These are phyloP conservation scores for Tuber melanosporum DNA, from an alignment of 495 filamentous ascomycete genomes.

Conservation along the genomic window DNA sequence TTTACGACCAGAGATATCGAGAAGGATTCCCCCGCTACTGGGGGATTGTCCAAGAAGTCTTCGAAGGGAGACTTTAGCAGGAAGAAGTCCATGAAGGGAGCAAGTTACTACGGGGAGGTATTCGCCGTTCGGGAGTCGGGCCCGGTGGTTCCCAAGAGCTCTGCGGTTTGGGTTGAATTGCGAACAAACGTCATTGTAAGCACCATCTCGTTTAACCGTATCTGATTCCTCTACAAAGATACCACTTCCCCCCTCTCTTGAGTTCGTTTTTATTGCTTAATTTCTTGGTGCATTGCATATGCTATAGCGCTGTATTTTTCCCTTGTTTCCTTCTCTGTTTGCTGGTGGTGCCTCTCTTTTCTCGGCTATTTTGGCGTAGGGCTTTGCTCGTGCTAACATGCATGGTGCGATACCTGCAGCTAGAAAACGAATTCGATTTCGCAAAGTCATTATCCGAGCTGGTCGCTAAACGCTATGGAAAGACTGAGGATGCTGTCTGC, in stretches of 20 bases:
- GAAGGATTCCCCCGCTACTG: slow-evolving; percentile 30
- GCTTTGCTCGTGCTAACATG: slow-evolving; percentile 16
- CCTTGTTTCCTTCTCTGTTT: slow-evolving; percentile 9
- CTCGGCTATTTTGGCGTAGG: neutral
- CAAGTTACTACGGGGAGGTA: slow-evolving; percentile 53
- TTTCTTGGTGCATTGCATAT: neutral
- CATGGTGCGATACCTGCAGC: slow-evolving; percentile 44
- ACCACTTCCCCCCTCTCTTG: neutral
- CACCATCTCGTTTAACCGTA: slow-evolving; percentile 8
- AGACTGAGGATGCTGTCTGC: slow-evolving; percentile 63
- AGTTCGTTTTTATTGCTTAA: slow-evolving; percentile 3
- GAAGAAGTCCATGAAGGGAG: slow-evolving; percentile 35
- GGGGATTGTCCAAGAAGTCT: slow-evolving; percentile 25
- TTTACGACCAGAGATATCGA: slow-evolving; percentile 29
- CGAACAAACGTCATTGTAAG: slow-evolving; percentile 77
- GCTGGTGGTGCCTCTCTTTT: slow-evolving; percentile 8
- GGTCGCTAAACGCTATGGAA: slow-evolving; percentile 65
- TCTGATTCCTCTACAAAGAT: neutral
- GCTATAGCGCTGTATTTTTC: slow-evolving; percentile 12
- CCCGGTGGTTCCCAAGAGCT: slow-evolving; percentile 47
- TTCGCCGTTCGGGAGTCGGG: slow-evolving; percentile 57
- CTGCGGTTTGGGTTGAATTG: slow-evolving; percentile 64
- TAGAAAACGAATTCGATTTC: slow-evolving; percentile 62
- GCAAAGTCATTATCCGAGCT: slow-evolving; percentile 62
- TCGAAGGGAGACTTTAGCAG: slow-evolving; percentile 33